Evolutionary conservation across 2,329 filamentous ascomycete genomes (phyloP).

Genomic region (Beauveria varroae): DNA sequence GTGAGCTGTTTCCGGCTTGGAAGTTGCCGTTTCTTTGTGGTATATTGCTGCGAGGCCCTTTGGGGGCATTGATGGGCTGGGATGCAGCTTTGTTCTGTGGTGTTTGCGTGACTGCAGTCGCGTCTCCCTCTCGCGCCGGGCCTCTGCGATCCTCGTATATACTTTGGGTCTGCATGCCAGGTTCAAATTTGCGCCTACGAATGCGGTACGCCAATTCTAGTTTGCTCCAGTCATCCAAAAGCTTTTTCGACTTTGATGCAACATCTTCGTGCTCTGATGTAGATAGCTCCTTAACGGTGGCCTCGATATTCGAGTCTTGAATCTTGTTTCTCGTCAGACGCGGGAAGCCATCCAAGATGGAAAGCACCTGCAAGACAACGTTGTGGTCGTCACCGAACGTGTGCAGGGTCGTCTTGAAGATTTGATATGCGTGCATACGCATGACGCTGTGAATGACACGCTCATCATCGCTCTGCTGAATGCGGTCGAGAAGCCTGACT

Average conservation of each 20-base stretch:
- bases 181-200: slow-evolving; percentile 78
- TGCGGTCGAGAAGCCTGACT: slow-evolving; percentile 84
- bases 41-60: slow-evolving; percentile 52
- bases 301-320: slow-evolving; percentile 88
- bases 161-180: slow-evolving; percentile 49
- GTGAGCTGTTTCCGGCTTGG: slow-evolving; percentile 32
- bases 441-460: slow-evolving; percentile 81
- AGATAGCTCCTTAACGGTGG: slow-evolving; percentile 62
- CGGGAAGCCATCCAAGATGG: slow-evolving; percentile 82
- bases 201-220: slow-evolving; percentile 90
- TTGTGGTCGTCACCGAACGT: slow-evolving; percentile 87
- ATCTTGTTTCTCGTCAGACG: slow-evolving; percentile 96
- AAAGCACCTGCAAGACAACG: slow-evolving; percentile 79
- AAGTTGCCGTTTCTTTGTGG: slow-evolving; percentile 46
- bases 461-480: slow-evolving; percentile 81
- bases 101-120: slow-evolving; percentile 19
- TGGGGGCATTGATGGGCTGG: slow-evolving; percentile 45
- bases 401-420: slow-evolving; percentile 77
- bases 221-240: slow-evolving; percentile 82
- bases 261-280: slow-evolving; percentile 68
- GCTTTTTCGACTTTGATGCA: slow-evolving; percentile 57
- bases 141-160: slow-evolving; percentile 56
- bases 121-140: slow-evolving; percentile 34
- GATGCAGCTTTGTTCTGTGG: slow-evolving; percentile 34
- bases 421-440: slow-evolving; percentile 95